Percentiles rank a stretch among this genome's conserved stretches.
Conservation (phyloP, 306 rosid species). For the Prunus kanzakura region DNA sequence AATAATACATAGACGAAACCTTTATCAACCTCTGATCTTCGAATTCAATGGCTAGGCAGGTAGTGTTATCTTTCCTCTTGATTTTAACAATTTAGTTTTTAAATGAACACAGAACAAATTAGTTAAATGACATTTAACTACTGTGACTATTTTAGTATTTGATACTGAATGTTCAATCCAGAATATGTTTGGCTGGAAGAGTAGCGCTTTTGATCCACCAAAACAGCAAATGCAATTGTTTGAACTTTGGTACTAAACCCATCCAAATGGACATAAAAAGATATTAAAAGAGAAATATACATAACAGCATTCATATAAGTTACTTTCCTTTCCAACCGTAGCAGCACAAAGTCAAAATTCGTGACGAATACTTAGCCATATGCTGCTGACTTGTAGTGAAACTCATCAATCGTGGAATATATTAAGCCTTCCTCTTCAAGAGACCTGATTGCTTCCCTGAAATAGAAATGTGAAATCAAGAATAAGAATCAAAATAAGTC, state of each 20-base stretch:
- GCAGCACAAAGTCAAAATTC: constrained; percentile 2
- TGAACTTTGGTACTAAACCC: not conserved
- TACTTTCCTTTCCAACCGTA: constrained; percentile 14
- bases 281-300: not conserved
- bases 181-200: not conserved
- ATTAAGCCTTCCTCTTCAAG: constrained; percentile 81
- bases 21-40: too few species aligned
- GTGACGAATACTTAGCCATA: constrained; percentile 7
- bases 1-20: too few species aligned
- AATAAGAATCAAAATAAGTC: not conserved
- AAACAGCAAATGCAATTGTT: not conserved
- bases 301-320: not conserved
- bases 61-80: too few species aligned
- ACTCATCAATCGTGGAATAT: constrained; percentile 88
- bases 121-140: too few species aligned
- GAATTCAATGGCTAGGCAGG: too few species aligned
- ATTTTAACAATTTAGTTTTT: too few species aligned
- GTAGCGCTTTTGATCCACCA: not conserved
- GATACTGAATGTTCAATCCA: too few species aligned
- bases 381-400: constrained; percentile 78
- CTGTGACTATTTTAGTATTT: too few species aligned
- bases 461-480: constrained; percentile 13
- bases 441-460: constrained; percentile 66
- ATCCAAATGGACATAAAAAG: not conserved
- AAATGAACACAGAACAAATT: too few species aligned